Base-by-base conservation (phyloP, 2,329 filamentous ascomycete species). In the Aspergillus viridinutans region DNA sequence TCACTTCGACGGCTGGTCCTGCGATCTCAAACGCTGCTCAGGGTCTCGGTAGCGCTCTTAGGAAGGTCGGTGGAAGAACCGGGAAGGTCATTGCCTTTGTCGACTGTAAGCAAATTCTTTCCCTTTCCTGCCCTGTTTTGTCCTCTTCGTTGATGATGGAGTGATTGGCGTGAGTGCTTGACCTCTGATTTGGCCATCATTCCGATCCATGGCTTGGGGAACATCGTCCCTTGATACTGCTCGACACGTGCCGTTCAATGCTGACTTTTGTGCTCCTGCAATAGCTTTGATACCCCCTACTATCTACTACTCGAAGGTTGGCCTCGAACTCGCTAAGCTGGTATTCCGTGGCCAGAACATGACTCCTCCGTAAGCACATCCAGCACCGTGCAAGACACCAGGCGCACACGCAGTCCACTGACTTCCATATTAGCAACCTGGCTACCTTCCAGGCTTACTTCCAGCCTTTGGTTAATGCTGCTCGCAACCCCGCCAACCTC, bases 271-370 rank as follows among this genome's bases (percentile, higher is more conserved):
- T 25, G 45, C 53, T 14, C n/a, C 53, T 43, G 35, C 35, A 65
- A 57, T 72, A 97, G 93, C 87, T 76, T 83, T 94, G 80, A 85
- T 92, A 67, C 94, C 94, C 67, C 87, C 87, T 61, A 88, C 92
- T 63, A 74, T 95, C 74, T 97, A 97, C 85, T 99, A 97, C 83
- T 87, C 88, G 71, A 90, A 87, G 76, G 93, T 97, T 72, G 89
- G 83, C 69, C 80, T 92, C 64, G 94, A 99, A 83, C 83, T 97
- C 59, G 84, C 84, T 74, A 96, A 90, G 84, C 83, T 97, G 66
- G 85, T 97, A 66, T 91, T 92, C 81, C 85, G 86, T 69, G 87
- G 86, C 76, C 92, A 93, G 79, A 90, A 89, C 81, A 97, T 99
- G 92, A 81, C 83, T 73, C 92, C 91, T 79, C 94, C 94, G 94